A percentile compares a stretch with the other conserved stretches of the same genome.
phyloP scores from a whole-genome alignment of 2,329 filamentous ascomycete genomes.

The Fusarium brachygibbosum region DNA sequence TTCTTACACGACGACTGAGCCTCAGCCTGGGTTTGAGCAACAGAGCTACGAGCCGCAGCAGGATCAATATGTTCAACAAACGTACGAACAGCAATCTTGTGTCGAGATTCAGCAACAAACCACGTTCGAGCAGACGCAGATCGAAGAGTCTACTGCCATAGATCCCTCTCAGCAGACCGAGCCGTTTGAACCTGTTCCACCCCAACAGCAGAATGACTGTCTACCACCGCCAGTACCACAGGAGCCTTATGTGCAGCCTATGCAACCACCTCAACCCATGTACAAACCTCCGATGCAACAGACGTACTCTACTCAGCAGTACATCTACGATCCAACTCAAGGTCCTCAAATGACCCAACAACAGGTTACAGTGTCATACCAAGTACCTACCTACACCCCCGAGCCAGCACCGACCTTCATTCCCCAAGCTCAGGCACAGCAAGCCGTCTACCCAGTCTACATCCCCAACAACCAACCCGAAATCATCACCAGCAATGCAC shows the following conservation, averaged over 20 bases:
- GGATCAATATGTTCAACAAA: constrained; percentile 13
- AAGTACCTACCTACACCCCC: constrained; percentile 7
- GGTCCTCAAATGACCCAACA: constrained; percentile 7
- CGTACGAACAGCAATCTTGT: constrained; percentile 25
- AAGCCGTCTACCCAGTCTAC: background rate
- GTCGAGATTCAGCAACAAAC: constrained; percentile 29
- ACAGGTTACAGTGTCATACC: constrained; percentile 21
- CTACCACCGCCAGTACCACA: background rate
- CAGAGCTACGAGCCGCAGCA: constrained; percentile 19
- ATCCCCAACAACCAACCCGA: constrained; percentile 33
- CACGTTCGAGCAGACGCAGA: background rate
- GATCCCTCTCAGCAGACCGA: background rate
- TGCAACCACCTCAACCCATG: constrained; percentile 15
- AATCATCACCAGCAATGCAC: constrained; percentile 31
- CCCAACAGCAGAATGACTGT: constrained; percentile 7
- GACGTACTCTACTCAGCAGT: constrained; percentile 11
- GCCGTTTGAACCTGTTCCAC: background rate
- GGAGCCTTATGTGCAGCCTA: constrained; percentile 4
- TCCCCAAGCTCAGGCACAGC: background rate
- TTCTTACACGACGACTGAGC: constrained; percentile 4
- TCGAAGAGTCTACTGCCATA: background rate
- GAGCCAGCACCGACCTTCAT: background rate
- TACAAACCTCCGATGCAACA: constrained; percentile 11
- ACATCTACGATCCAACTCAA: constrained; percentile 14
- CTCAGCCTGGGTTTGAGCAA: constrained; percentile 7